Evolutionary conservation across 2,329 filamentous ascomycete genomes (phyloP).

Genomic region (Karstenula rhodostoma): DNA sequence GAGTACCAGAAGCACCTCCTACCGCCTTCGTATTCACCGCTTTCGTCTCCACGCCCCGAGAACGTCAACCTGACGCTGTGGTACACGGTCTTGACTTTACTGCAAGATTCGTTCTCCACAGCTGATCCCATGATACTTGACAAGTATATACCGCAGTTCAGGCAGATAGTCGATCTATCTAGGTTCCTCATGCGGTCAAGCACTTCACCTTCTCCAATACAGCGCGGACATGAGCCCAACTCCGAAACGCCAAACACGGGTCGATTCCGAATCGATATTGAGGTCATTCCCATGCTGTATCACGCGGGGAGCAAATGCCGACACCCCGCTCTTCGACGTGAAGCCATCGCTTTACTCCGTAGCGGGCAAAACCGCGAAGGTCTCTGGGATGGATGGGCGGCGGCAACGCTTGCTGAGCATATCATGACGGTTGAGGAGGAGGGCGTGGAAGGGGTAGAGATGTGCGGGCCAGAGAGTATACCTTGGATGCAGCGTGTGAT

Average conservation of each 20-base stretch:
- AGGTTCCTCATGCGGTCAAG: background rate
- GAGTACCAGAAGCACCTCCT: conserved; percentile 10
- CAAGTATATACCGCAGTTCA: conserved; percentile 4
- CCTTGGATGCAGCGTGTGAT: background rate
- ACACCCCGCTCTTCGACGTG: conserved; percentile 16
- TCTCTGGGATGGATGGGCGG: conserved; percentile 19
- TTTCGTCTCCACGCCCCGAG: background rate
- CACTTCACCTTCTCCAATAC: background rate
- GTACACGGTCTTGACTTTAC: conserved; percentile 5
- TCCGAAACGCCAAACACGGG: background rate
- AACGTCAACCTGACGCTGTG: conserved; percentile 9
- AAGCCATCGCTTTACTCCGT: conserved; percentile 15
- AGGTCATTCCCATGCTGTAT: conserved; percentile 14
- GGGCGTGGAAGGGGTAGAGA: background rate
- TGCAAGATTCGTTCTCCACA: conserved; percentile 3
- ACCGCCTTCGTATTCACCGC: background rate
- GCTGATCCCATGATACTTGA: conserved; percentile 6
- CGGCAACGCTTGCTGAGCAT: conserved; percentile 4
- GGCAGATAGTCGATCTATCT: conserved; percentile 1
- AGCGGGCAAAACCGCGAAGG: conserved; percentile 15
- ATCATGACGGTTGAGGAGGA: conserved; percentile 14
- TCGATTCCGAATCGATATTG: conserved; percentile 14
- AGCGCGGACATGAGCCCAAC: background rate
- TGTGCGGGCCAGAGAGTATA: background rate
- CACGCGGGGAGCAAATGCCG: conserved; percentile 16